Conservation (phyloP, 257 asterid genomes). For the Solanum peruvianum region DNA sequence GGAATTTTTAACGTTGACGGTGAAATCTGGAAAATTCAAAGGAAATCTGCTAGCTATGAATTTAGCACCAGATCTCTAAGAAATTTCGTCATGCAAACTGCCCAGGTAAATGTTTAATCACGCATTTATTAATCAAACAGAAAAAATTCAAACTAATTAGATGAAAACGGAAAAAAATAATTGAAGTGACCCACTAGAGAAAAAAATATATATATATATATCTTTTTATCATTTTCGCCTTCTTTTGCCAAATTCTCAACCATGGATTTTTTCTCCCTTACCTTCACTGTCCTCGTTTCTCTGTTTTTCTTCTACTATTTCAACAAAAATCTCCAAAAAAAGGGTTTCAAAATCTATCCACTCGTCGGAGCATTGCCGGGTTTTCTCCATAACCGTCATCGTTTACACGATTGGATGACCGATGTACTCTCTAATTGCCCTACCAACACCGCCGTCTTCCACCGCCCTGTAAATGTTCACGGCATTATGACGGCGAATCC, state of each 20-base stretch:
- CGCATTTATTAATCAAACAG: background rate
- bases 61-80: conserved; percentile 80
- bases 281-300: background rate
- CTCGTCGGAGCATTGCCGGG: background rate
- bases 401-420: background rate
- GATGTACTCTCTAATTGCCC: background rate
- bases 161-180: no score
- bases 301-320: background rate
- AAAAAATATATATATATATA: no score
- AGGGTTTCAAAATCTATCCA: background rate
- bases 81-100: conserved; percentile 58
- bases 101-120: background rate
- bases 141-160: no score
- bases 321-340: background rate
- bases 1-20: conserved; percentile 80
- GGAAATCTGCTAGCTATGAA: conserved; percentile 83
- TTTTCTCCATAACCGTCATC: background rate
- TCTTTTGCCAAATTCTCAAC: background rate
- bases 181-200: background rate
- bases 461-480: background rate
- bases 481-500: background rate
- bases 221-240: background rate
- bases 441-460: background rate
- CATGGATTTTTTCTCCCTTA: background rate
- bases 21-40: conserved; percentile 54